Evolutionary conservation across 2,329 filamentous ascomycete genomes (phyloP), one percentile per base, ranked within the genome.

Genomic region (Fusarium sp.): DNA sequence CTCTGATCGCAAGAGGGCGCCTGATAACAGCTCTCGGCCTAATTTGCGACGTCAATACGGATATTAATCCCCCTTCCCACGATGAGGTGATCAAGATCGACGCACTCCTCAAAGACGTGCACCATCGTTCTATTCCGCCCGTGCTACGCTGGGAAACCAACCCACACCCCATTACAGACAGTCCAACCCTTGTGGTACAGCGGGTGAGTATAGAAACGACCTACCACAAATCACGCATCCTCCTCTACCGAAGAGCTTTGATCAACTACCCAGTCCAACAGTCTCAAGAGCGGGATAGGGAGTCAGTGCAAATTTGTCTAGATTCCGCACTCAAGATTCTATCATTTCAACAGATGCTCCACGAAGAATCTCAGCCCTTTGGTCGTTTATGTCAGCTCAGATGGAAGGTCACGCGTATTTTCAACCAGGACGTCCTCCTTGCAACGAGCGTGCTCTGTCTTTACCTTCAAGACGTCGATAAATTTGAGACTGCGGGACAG

Each of bases 351-450:
- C 50, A 63, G 36, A 61, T 68, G 63, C 59, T 66, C 18, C 59
- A 66, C 27, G 53, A 68, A 58, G 63, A 68, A 46, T 61, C 63
- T 63, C 63, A 66, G 46, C 65, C 65, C 51, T 61, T 63, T 49
- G 63, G 65, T 53, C 65, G 59, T 44, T n/a, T 68, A 20, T 61
- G 44, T 27, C 63, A 61, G 51, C 44, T 66, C 1, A 51, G 63
- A 44, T 66, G 62, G 63, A 66, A 63, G 56, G 59, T 66, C 16
- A 51, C 27, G 33, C 56, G 44, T 40, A 63, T 68, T 23, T 61
- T 68, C 59, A 66, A 66, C 33, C 63, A 66, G 36, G 63, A 63
- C 10, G 51, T 66, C 14, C 63, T 68, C 31, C 59, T 68, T 11
- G 65, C 63, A 10, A 66, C 63, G 6, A 68, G 65, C 20, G 62